Percentiles rank a stretch among this genome's conserved stretches.
Evolutionary conservation across 2,329 filamentous ascomycete species (phyloP).

Genomic region (Fusarium nurragi): DNA sequence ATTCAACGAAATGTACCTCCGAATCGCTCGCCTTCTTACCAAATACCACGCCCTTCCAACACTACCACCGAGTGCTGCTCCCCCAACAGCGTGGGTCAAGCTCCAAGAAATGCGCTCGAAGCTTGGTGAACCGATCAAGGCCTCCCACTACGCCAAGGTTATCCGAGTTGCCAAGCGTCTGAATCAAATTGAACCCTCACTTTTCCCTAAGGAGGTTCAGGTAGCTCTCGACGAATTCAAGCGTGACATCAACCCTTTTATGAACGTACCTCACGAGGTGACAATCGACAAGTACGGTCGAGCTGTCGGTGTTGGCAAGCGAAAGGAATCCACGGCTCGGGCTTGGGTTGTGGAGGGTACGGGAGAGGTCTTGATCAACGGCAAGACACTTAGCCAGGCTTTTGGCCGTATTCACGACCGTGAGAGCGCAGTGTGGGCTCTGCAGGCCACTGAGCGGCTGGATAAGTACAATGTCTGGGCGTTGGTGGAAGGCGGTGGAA

Average conservation of each 20-base stretch:
- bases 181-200: slow-evolving; percentile 82
- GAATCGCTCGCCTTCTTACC: slow-evolving; percentile 75
- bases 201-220: slow-evolving; percentile 77
- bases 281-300: slow-evolving; percentile 80
- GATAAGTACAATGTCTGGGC: slow-evolving; percentile 99
- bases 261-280: slow-evolving; percentile 69
- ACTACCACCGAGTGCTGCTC: slow-evolving; percentile 70
- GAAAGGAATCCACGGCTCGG: slow-evolving; percentile 86
- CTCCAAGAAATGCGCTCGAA: slow-evolving; percentile 77
- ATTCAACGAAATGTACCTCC: slow-evolving; percentile 86
- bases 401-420: slow-evolving; percentile 93
- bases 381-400: slow-evolving; percentile 80
- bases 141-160: slow-evolving; percentile 81
- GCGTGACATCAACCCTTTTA: slow-evolving; percentile 76
- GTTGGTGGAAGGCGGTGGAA: slow-evolving; percentile 83
- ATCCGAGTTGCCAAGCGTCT: slow-evolving; percentile 79
- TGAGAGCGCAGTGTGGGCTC: slow-evolving; percentile 91
- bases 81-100: slow-evolving; percentile 82
- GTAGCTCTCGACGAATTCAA: slow-evolving; percentile 75
- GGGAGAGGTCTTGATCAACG: slow-evolving; percentile 90
- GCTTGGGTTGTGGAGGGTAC: slow-evolving; percentile 93
- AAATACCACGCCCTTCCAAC: slow-evolving; percentile 79
- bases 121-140: slow-evolving; percentile 76
- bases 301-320: slow-evolving; percentile 80
- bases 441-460: slow-evolving; percentile 82